Evolutionary conservation across 2,329 filamentous ascomycete species (phyloP).

Genomic region (Blumeria graminis): DNA sequence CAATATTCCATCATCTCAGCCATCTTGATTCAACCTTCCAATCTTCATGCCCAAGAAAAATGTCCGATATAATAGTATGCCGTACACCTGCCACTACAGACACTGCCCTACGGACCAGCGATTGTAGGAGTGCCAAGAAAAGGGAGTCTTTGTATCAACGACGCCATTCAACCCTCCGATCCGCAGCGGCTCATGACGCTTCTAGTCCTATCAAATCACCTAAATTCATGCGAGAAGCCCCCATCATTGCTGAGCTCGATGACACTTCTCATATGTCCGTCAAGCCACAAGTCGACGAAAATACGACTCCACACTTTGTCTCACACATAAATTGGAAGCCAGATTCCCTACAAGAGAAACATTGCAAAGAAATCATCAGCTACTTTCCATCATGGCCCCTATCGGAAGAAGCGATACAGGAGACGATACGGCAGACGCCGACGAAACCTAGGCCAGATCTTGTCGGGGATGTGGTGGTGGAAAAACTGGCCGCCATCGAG

Average conservation of each 20-base stretch:
- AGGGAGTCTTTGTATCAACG: slow-evolving; percentile 6
- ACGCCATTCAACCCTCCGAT: slow-evolving; percentile 6
- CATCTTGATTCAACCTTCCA: too few species aligned
- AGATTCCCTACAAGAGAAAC: background rate
- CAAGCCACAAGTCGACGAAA: background rate
- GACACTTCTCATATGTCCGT: slow-evolving; percentile 7
- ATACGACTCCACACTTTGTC: background rate
- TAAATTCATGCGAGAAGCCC: background rate
- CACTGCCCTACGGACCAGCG: too few species aligned
- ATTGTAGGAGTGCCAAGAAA: slow-evolving; percentile 4
- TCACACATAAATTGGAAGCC: background rate
- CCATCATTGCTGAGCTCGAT: slow-evolving; percentile 10
- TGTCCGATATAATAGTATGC: too few species aligned
- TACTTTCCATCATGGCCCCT: too few species aligned
- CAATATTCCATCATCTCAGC: too few species aligned
- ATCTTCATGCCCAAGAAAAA: too few species aligned
- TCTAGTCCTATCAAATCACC: slow-evolving; percentile 6
- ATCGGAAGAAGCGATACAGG: too few species aligned
- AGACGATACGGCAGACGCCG: background rate
- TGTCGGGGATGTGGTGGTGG: slow-evolving; percentile 8
- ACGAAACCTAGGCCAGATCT: slow-evolving; percentile 7
- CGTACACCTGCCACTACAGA: too few species aligned
- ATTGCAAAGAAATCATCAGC: too few species aligned
- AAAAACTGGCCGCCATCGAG: slow-evolving; percentile 11
- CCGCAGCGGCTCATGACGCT: slow-evolving; percentile 4